These are phyloP conservation scores for Neonectria magnoliae DNA, from an alignment of 2,329 filamentous ascomycete genomes.

Conservation along the genomic window DNA sequence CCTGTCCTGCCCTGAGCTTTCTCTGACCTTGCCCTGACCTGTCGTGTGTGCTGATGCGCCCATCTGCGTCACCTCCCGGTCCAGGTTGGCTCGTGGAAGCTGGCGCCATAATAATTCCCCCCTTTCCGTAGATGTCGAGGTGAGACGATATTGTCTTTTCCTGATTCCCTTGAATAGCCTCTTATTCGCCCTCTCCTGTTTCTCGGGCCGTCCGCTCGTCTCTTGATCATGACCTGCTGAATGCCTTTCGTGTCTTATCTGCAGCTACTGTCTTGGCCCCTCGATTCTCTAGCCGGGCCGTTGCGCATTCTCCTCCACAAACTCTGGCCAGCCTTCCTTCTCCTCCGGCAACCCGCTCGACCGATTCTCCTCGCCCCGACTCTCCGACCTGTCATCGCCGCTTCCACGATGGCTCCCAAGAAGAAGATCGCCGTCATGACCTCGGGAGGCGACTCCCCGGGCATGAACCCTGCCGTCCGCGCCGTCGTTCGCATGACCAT, in stretches of 20 bases:
- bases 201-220: constrained; percentile 2
- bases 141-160: constrained; percentile 38
- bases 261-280: constrained; percentile 43
- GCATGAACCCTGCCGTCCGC: constrained; percentile 92
- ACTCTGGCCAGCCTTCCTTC: constrained; percentile 40
- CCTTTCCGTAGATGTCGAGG: constrained; percentile 32
- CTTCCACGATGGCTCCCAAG: constrained; percentile 58
- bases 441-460: constrained; percentile 91
- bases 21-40: constrained; percentile 16
- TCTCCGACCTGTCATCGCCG: constrained; percentile 24
- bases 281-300: constrained; percentile 43
- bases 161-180: constrained; percentile 1
- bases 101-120: constrained; percentile 44
- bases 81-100: constrained; percentile 38
- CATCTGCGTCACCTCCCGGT: constrained; percentile 36
- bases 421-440: constrained; percentile 91
- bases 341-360: constrained; percentile 31
- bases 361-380: constrained; percentile 23
- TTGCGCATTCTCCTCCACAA: constrained; percentile 42
- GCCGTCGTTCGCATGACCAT: constrained; percentile 93
- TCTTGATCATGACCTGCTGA: constrained; percentile 33
- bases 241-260: constrained; percentile 41
- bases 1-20: constrained; percentile 22
- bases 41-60: constrained; percentile 18
- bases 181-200: constrained; percentile 15